A percentile compares a stretch with the other conserved stretches of the same genome.
Conservation (phyloP, 2,329 filamentous ascomycete genomes). For the Fusarium sacchari region DNA sequence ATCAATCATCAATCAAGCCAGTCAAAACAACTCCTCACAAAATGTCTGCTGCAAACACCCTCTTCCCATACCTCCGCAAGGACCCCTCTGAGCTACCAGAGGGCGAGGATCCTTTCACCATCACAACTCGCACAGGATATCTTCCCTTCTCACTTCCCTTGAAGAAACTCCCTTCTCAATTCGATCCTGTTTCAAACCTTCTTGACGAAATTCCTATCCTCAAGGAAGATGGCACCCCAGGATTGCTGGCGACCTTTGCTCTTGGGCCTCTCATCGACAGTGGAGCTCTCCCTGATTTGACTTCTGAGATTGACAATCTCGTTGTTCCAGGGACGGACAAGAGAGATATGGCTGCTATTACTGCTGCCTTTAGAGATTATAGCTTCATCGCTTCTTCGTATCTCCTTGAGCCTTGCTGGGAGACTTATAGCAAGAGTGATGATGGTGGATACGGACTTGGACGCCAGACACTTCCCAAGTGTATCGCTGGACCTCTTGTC, state of each 20-base stretch:
- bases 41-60: constrained; percentile 35
- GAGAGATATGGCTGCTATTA: constrained; percentile 30
- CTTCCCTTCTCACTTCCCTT: constrained; percentile 29
- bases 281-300: constrained; percentile 30
- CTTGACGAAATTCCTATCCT: constrained; percentile 32
- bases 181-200: constrained; percentile 28
- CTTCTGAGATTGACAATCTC: constrained; percentile 29
- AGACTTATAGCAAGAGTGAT: constrained; percentile 25
- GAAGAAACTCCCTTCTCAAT: constrained; percentile 26
- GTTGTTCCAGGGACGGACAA: constrained; percentile 25
- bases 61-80: constrained; percentile 33
- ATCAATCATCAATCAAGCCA: neutral
- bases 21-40: neutral
- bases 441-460: constrained; percentile 28
- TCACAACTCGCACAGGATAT: constrained; percentile 34
- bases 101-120: constrained; percentile 32
- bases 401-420: constrained; percentile 33
- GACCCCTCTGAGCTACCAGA: constrained; percentile 29
- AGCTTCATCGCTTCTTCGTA: constrained; percentile 33
- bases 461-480: constrained; percentile 30
- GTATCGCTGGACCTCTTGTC: constrained; percentile 32
- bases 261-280: constrained; percentile 29
- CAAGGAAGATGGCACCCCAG: constrained; percentile 29
- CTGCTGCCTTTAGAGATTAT: constrained; percentile 31
- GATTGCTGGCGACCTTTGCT: constrained; percentile 25